Percentiles rank a stretch among this genome's conserved stretches.
Evolutionary conservation across 441 rosid species (phyloP).

Genomic region (Sinapis alba): DNA sequence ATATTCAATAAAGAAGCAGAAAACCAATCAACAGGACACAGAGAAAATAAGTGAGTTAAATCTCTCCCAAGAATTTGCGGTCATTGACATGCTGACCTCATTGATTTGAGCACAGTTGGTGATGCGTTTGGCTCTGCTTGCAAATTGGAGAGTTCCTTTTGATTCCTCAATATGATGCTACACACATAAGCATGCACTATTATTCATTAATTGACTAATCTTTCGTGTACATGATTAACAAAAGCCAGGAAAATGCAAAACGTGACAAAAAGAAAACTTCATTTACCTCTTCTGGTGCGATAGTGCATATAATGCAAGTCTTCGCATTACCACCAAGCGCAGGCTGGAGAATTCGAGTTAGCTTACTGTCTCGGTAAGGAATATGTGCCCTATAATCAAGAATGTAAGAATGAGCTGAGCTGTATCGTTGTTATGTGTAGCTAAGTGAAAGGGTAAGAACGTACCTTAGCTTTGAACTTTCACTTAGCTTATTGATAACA

Average conservation of each 20-base stretch:
- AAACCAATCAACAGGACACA: neutral
- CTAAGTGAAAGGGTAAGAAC: constrained; percentile 20
- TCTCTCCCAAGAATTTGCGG: neutral
- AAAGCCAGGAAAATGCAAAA: neutral
- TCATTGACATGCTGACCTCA: constrained; percentile 54
- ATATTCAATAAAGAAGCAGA: constrained; percentile 11
- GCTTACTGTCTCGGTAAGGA: constrained; percentile 95
- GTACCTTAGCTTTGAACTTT: constrained; percentile 77
- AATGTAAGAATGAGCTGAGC: constrained; percentile 10
- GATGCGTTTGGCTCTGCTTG: constrained; percentile 93
- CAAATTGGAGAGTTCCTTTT: constrained; percentile 90
- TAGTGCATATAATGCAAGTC: constrained; percentile 89
- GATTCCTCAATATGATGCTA: constrained; percentile 94
- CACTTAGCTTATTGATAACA: constrained; percentile 91
- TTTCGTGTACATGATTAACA: neutral
- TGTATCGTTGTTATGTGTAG: constrained; percentile 6
- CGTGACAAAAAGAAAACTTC: neutral
- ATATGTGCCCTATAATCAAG: constrained; percentile 72
- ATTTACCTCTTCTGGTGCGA: constrained; percentile 93
- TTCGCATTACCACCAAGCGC: constrained; percentile 96
- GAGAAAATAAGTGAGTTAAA: neutral
- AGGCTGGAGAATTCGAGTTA: constrained; percentile 95
- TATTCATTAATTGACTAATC: constrained; percentile 20
- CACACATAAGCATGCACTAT: constrained; percentile 13
- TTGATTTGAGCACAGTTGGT: constrained; percentile 96